Percentiles rank a stretch among this genome's conserved stretches.
phyloP scores from a whole-genome alignment of 2,329 filamentous ascomycete species.

The Emericellopsis cladophorae region DNA sequence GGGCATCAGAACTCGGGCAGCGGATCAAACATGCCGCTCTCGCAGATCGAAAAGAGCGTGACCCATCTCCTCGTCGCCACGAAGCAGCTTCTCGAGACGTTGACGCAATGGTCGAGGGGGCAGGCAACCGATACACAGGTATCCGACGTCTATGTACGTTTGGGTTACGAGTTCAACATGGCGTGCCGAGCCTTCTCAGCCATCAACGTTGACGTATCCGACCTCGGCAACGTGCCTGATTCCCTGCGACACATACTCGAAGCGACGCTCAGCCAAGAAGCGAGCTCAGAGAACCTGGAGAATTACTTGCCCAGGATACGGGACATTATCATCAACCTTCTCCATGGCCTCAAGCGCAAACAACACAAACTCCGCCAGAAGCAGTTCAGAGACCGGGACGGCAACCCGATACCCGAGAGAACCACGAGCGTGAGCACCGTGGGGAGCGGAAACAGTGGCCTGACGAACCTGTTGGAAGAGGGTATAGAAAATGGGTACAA shows the following conservation, averaged over 20 bases:
- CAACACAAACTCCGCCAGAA: constrained; percentile 73
- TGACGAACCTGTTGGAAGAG: constrained; percentile 48
- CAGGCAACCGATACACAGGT: constrained; percentile 89
- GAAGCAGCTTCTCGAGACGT: constrained; percentile 91
- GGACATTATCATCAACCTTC: constrained; percentile 95
- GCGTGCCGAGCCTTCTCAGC: constrained; percentile 92
- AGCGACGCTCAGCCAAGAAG: constrained; percentile 91
- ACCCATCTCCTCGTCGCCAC: constrained; percentile 95
- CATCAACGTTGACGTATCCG: constrained; percentile 89
- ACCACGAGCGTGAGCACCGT: constrained; percentile 47
- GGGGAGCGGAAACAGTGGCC: constrained; percentile 39
- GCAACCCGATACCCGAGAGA: constrained; percentile 28
- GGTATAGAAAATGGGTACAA: constrained; percentile 41
- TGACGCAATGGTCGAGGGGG: constrained; percentile 94
- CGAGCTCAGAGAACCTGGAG: constrained; percentile 84
- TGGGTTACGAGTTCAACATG: constrained; percentile 99
- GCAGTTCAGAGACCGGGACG: constrained; percentile 43
- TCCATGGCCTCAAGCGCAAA: constrained; percentile 94
- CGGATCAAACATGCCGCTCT: constrained; percentile 63
- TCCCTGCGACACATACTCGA: constrained; percentile 82
- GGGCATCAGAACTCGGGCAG: constrained; percentile 32
- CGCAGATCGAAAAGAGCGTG: constrained; percentile 97
- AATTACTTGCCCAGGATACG: constrained; percentile 87
- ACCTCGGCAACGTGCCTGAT: constrained; percentile 92
- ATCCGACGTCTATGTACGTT: constrained; percentile 91